Conservation (phyloP, 345 rosid genomes). For the Nasturtium officinale region DNA sequence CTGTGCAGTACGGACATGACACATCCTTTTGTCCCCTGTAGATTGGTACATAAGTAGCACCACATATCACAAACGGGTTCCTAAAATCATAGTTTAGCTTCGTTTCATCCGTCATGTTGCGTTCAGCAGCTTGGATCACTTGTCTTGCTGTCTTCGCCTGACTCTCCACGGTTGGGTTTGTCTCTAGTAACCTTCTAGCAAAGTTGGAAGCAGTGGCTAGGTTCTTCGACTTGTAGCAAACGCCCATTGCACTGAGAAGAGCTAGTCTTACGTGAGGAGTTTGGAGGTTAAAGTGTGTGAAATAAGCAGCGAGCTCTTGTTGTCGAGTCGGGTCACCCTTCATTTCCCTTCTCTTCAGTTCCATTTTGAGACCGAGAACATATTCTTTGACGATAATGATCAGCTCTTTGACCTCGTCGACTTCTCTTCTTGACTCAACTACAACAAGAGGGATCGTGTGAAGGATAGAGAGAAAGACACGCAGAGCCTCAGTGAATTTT, state of each 20-base stretch:
- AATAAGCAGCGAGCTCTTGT: background rate
- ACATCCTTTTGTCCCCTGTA: constrained; percentile 89
- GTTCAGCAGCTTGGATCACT: background rate
- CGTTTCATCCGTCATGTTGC: background rate
- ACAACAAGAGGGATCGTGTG: constrained; percentile 90
- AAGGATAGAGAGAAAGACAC: constrained; percentile 72
- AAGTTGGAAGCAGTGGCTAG: background rate
- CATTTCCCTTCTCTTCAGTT: background rate
- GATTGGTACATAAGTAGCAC: constrained; percentile 82
- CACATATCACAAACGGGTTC: background rate
- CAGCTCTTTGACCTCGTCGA: constrained; percentile 91
- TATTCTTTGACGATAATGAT: constrained; percentile 79
- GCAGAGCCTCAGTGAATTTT: constrained; percentile 75
- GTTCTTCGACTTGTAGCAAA: background rate
- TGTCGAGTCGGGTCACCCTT: background rate
- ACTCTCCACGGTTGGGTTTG: background rate
- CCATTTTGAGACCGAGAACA: constrained; percentile 57
- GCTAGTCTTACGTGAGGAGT: background rate
- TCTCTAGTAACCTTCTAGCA: background rate
- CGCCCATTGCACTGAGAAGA: background rate
- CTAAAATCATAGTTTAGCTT: background rate
- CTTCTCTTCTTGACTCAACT: constrained; percentile 96
- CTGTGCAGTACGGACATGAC: constrained; percentile 83
- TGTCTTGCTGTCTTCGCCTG: background rate
- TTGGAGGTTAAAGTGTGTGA: background rate